Conservation (phyloP, 2,329 filamentous ascomycete genomes). For the Calonectria hongkongensis region DNA sequence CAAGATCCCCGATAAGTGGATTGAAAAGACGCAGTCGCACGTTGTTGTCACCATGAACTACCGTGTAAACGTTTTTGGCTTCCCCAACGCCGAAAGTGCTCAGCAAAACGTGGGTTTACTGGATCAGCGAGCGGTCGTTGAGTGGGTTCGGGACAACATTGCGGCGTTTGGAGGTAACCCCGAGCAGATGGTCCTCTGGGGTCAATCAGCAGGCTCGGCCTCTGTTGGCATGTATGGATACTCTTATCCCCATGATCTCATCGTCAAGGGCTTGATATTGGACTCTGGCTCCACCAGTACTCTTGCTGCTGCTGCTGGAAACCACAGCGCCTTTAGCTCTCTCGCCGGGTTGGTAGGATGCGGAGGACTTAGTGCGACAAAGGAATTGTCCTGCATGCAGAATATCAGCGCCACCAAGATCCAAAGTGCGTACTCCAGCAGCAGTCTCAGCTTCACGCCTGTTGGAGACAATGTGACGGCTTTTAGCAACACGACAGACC, state of each 20-base stretch:
- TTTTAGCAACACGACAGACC: slow-evolving; percentile 41
- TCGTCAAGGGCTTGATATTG: slow-evolving; percentile 66
- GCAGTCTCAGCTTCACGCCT: slow-evolving; percentile 35
- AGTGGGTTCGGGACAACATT: slow-evolving; percentile 55
- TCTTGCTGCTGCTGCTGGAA: slow-evolving; percentile 16
- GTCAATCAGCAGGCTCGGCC: slow-evolving; percentile 55
- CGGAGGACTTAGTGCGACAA: neutral
- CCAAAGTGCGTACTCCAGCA: slow-evolving; percentile 34
- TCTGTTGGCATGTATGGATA: slow-evolving; percentile 67
- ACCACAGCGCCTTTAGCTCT: slow-evolving; percentile 37
- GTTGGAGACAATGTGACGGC: slow-evolving; percentile 42
- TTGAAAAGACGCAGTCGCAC: slow-evolving; percentile 58
- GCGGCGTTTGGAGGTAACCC: slow-evolving; percentile 52
- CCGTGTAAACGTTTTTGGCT: slow-evolving; percentile 63
- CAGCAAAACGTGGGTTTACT: slow-evolving; percentile 49
- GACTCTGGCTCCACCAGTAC: slow-evolving; percentile 59
- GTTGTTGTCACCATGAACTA: slow-evolving; percentile 68
- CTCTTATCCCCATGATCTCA: slow-evolving; percentile 67
- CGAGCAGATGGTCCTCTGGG: slow-evolving; percentile 51
- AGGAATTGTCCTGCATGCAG: slow-evolving; percentile 36
- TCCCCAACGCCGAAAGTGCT: slow-evolving; percentile 56
- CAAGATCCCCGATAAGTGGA: slow-evolving; percentile 62
- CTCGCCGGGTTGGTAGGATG: slow-evolving; percentile 36
- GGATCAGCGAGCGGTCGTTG: slow-evolving; percentile 51
- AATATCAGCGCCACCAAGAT: slow-evolving; percentile 24